These are phyloP conservation scores for Claviceps spartinae DNA, from an alignment of 2,329 filamentous ascomycete species.

Conservation along the genomic window DNA sequence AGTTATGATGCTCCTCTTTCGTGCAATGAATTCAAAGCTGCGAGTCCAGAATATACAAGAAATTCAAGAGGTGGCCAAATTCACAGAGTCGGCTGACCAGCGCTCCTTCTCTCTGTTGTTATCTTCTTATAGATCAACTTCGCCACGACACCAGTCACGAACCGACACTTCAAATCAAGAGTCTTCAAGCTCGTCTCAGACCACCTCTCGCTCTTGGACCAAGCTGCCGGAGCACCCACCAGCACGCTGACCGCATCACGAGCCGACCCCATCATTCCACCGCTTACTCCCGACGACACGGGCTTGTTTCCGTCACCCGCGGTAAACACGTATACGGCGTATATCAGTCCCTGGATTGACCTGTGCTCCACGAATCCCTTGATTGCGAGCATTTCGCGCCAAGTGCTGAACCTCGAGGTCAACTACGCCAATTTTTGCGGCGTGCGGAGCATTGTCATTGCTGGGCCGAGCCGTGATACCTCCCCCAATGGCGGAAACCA, in stretches of 20 bases:
- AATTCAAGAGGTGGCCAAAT: too few relatives aligned
- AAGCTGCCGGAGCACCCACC: constrained; percentile 22
- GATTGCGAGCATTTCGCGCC: constrained; percentile 74
- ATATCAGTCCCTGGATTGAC: constrained; percentile 87
- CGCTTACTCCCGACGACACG: constrained; percentile 70
- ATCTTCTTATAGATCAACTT: constrained; percentile 51
- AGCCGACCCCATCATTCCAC: constrained; percentile 45
- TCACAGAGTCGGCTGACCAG: not conserved
- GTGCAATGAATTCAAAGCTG: not conserved
- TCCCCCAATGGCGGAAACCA: constrained; percentile 35
- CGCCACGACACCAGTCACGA: constrained; percentile 67
- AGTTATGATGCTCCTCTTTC: constrained; percentile 22
- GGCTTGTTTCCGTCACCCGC: constrained; percentile 53
- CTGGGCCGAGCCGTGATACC: constrained; percentile 57
- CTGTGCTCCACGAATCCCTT: constrained; percentile 69
- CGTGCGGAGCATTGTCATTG: constrained; percentile 66
- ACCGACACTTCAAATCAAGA: constrained; percentile 53
- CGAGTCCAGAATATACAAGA: too few relatives aligned
- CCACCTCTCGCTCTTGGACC: constrained; percentile 36
- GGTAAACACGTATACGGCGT: constrained; percentile 62
- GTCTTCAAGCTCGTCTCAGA: constrained; percentile 48
- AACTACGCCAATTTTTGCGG: constrained; percentile 95
- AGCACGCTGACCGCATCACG: constrained; percentile 31
- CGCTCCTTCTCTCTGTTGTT: not conserved
- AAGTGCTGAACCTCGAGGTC: constrained; percentile 81